A percentile compares a stretch with the other conserved stretches of the same genome.
These are phyloP conservation scores for Croton setiger DNA, from an alignment of 441 rosid genomes.

Conservation along the genomic window DNA sequence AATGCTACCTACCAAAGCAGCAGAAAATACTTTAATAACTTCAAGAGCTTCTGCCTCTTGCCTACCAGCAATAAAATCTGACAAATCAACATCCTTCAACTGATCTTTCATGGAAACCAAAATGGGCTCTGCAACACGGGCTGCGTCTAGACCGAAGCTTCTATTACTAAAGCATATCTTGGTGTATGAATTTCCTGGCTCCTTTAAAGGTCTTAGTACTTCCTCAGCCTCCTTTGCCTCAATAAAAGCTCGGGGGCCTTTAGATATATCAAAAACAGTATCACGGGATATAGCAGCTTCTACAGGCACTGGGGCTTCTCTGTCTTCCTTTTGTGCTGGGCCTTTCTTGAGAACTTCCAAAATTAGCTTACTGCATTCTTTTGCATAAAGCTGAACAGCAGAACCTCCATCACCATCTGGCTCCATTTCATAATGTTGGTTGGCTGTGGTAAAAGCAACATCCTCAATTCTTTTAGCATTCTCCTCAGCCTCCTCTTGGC, in stretches of 20 bases:
- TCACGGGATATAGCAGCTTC: constrained; percentile 31
- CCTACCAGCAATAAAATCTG: constrained; percentile 90
- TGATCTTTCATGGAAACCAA: constrained; percentile 63
- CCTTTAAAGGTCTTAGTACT: constrained; percentile 67
- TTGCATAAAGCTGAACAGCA: constrained; percentile 93
- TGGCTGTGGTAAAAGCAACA: constrained; percentile 50
- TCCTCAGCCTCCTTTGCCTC: constrained; percentile 83
- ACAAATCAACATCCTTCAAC: constrained; percentile 81
- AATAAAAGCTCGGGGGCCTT: constrained; percentile 63
- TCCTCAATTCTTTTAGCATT: constrained; percentile 74
- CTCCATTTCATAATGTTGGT: constrained; percentile 71
- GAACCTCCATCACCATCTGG: constrained; percentile 96
- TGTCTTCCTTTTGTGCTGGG: constrained; percentile 35
- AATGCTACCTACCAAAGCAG: constrained; percentile 64
- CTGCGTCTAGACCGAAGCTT: constrained; percentile 85
- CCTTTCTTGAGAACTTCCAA: constrained; percentile 79
- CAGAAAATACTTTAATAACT: constrained; percentile 73
- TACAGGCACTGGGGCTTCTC: constrained; percentile 29
- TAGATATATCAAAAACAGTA: constrained; percentile 72
- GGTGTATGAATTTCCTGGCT: constrained; percentile 60
- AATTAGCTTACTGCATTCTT: constrained; percentile 79
- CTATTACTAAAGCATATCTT: constrained; percentile 89
- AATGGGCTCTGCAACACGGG: constrained; percentile 74
- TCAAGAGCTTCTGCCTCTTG: constrained; percentile 90
- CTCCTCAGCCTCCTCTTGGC: constrained; percentile 72